Evolutionary conservation across 2,329 filamentous ascomycete species (phyloP).

Genomic region (Neonectria faginata): DNA sequence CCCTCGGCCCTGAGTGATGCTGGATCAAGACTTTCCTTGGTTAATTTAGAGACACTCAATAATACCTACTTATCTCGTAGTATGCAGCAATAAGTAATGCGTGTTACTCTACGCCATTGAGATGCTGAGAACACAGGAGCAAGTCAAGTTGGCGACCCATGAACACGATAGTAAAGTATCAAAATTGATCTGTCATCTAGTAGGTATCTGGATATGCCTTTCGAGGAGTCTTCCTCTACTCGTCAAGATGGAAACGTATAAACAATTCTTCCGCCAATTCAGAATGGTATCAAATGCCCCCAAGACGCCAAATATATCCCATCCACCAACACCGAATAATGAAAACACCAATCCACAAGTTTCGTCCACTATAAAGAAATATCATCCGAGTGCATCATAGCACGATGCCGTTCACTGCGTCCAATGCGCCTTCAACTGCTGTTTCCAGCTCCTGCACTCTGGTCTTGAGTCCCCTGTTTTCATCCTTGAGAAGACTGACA

Average conservation of each 20-base stretch:
- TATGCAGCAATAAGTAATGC: neutral
- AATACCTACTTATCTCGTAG: neutral
- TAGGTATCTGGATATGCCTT: constrained; percentile 2
- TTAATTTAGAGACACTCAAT: neutral
- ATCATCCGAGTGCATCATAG: constrained; percentile 46
- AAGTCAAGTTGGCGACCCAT: neutral
- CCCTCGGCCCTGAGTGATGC: neutral
- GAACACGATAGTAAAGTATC: neutral
- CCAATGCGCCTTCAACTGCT: constrained; percentile 70
- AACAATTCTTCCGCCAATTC: constrained; percentile 34
- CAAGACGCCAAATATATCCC: constrained; percentile 39
- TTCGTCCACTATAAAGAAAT: neutral
- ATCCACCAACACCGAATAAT: constrained; percentile 36
- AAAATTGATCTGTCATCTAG: constrained; percentile 11
- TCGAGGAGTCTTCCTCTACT: constrained; percentile 32
- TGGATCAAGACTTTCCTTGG: too few species aligned
- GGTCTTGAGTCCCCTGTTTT: constrained; percentile 71
- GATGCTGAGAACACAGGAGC: neutral
- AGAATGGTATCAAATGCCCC: constrained; percentile 46
- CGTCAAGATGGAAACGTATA: constrained; percentile 35
- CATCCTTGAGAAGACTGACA: constrained; percentile 69
- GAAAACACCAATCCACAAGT: constrained; percentile 16
- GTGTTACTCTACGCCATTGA: neutral
- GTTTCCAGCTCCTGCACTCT: constrained; percentile 69
- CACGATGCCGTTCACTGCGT: constrained; percentile 68